Conservation (phyloP, 768 basidiomycete species). For the Cystofilobasidium macerans region DNA sequence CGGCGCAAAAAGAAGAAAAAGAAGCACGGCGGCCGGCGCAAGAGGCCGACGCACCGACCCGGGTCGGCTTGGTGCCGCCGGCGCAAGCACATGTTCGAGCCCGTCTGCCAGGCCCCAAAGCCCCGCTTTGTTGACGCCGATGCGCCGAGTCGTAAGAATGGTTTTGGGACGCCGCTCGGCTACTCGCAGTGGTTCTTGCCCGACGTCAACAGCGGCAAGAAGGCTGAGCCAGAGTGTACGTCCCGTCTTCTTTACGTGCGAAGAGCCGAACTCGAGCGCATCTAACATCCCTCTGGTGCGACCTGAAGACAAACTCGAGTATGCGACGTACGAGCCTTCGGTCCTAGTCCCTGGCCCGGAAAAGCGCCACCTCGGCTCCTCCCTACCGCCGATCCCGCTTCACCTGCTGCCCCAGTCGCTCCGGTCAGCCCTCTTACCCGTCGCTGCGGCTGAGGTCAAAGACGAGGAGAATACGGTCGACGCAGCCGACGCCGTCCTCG, state of each 20-base stretch:
- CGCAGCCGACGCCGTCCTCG: slow-evolving; percentile 41
- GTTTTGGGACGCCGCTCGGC: slow-evolving; percentile 61
- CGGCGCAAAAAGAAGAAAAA: slow-evolving; percentile 35
- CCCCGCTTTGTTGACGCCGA: slow-evolving; percentile 48
- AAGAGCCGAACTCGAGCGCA: background rate
- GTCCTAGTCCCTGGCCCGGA: slow-evolving; percentile 19
- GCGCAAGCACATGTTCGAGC: slow-evolving; percentile 37
- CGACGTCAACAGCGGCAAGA: slow-evolving; percentile 44
- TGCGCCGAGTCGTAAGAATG: slow-evolving; percentile 62
- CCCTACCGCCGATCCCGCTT: slow-evolving; percentile 48
- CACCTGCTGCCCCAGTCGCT: slow-evolving; percentile 48
- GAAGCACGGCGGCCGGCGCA: too few relatives aligned
- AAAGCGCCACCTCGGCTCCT: background rate
- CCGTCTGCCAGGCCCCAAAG: slow-evolving; percentile 35
- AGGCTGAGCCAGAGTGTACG: slow-evolving; percentile 49
- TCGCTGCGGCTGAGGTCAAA: slow-evolving; percentile 22
- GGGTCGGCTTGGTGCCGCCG: slow-evolving; percentile 39
- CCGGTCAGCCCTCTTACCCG: slow-evolving; percentile 47
- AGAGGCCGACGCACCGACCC: slow-evolving; percentile 54
- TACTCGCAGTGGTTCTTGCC: slow-evolving; percentile 76
- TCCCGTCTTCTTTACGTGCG: slow-evolving; percentile 28
- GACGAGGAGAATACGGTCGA: slow-evolving; percentile 37
- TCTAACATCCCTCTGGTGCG: background rate
- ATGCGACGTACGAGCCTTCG: slow-evolving; percentile 17
- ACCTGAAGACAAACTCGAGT: slow-evolving; percentile 30